Conservation (phyloP, 768 basidiomycete species). For the Serendipita sp. region DNA sequence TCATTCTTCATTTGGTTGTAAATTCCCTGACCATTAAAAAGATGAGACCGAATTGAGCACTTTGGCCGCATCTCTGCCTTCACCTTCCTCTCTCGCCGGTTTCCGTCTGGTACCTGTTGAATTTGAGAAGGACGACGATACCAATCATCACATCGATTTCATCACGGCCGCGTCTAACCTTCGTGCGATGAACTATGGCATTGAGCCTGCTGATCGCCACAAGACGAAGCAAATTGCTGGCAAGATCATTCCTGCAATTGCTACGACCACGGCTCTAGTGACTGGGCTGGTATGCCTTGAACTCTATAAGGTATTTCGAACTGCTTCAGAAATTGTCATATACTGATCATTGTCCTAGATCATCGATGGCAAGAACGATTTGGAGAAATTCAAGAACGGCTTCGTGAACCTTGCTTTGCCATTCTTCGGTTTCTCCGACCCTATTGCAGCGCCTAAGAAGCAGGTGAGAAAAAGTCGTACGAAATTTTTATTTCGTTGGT, state of each 20-base stretch:
- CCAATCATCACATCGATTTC: constrained; percentile 96
- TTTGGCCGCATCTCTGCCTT: constrained; percentile 54
- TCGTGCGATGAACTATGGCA: constrained; percentile 88
- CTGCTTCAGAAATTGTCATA: neutral
- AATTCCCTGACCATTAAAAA: constrained; percentile 21
- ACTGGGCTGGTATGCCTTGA: constrained; percentile 94
- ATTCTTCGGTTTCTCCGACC: constrained; percentile 98
- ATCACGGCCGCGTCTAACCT: constrained; percentile 96
- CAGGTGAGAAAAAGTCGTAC: constrained; percentile 27
- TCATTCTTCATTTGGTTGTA: neutral
- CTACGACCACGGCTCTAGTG: constrained; percentile 91
- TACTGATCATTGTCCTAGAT: constrained; percentile 33
- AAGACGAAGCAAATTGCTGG: constrained; percentile 95
- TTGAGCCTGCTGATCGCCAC: constrained; percentile 73
- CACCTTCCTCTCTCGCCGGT: constrained; percentile 86
- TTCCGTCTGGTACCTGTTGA: constrained; percentile 90
- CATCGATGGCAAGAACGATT: constrained; percentile 84
- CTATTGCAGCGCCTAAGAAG: constrained; percentile 72
- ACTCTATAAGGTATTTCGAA: constrained; percentile 70
- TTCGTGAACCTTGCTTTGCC: constrained; percentile 95
- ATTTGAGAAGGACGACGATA: constrained; percentile 98
- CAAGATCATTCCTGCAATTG: constrained; percentile 98
- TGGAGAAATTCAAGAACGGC: constrained; percentile 96
- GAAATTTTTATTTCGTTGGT: neutral
- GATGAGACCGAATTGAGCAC: constrained; percentile 36